phyloP scores from a whole-genome alignment of 495 filamentous ascomycete genomes.

The Letharia columbiana region DNA sequence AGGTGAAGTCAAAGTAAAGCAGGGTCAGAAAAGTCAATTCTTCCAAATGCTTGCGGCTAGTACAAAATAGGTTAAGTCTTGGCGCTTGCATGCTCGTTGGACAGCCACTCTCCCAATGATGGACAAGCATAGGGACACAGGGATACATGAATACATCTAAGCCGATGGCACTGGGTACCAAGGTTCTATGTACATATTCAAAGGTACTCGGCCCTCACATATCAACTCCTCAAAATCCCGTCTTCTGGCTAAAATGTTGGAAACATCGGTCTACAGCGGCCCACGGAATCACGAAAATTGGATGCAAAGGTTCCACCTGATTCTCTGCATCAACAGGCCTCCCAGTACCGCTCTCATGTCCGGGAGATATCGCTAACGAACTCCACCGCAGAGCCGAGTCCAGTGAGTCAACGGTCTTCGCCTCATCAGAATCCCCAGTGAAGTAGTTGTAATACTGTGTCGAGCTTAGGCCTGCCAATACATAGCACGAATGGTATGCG shows the following conservation, averaged over 20 bases:
- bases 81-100: neutral
- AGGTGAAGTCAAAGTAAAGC: constrained; percentile 7
- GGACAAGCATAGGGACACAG: too few relatives aligned
- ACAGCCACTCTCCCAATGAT: too few relatives aligned
- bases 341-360: constrained; percentile 34
- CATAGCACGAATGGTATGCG: constrained; percentile 87
- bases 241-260: constrained; percentile 52
- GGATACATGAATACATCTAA: neutral
- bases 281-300: constrained; percentile 77
- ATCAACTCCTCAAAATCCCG: constrained; percentile 37
- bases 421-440: constrained; percentile 32
- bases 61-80: constrained; percentile 6
- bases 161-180: neutral
- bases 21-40: constrained; percentile 10
- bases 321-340: constrained; percentile 43
- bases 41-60: constrained; percentile 6
- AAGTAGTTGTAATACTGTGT: constrained; percentile 70
- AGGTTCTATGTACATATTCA: neutral
- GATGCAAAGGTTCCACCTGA: constrained; percentile 53
- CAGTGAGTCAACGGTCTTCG: constrained; percentile 31
- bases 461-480: constrained; percentile 74
- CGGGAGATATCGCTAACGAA: constrained; percentile 39
- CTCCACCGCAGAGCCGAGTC: constrained; percentile 59
- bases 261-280: constrained; percentile 54
- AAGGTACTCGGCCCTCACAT: neutral